Base-by-base conservation (phyloP, 768 basidiomycete genomes). In the Mycena latifolia region DNA sequence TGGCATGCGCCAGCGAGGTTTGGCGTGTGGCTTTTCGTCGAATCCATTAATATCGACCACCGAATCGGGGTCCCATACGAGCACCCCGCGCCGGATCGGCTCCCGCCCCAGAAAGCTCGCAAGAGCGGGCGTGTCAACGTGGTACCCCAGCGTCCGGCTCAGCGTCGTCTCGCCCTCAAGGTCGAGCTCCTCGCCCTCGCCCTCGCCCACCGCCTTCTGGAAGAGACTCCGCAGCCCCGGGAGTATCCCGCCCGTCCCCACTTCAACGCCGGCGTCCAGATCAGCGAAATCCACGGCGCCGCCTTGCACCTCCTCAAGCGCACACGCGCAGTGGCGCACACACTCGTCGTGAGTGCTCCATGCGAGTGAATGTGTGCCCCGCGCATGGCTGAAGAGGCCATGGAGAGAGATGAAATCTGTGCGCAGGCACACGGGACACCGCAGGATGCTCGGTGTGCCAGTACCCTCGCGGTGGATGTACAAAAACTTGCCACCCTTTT, bases 311-410 rank as follows among this genome's bases (percentile, higher is more conserved):
- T 71, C 61, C 15, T 69, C 66, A 17, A 61, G 54, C 27, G 61
- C 39, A 31, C 73, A 67, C 9, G 85, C 82, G 74, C 86, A 87
- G 6, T 84, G 82, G 47, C 80, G 78, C 8, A 87, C 82, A 63
- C 86, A 88, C 53, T 85, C 85, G 45, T 88, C 86, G 61, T 88
- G 86, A 11, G 82, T 84, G 14, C 83, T 85, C 84, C 85, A 88
- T 64, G 83, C 85, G 31, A 82, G 75, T 43, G 70, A 74, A 71
- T 88, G 86, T 8, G 79, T 76, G 33, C 85, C 79, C 15, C 86
- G 82, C 31, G 82, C 85, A 63, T 88, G 86, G 69, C 86, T 87
- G 29, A 86, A 78, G 18, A 88, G 79, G 5, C 86, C 86, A 73
- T 88, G 86, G 1, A 87, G 78, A 8, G 82, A 82, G 6, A 80